phyloP scores from a whole-genome alignment of 768 basidiomycete genomes.

The Suillus clintonianus region DNA sequence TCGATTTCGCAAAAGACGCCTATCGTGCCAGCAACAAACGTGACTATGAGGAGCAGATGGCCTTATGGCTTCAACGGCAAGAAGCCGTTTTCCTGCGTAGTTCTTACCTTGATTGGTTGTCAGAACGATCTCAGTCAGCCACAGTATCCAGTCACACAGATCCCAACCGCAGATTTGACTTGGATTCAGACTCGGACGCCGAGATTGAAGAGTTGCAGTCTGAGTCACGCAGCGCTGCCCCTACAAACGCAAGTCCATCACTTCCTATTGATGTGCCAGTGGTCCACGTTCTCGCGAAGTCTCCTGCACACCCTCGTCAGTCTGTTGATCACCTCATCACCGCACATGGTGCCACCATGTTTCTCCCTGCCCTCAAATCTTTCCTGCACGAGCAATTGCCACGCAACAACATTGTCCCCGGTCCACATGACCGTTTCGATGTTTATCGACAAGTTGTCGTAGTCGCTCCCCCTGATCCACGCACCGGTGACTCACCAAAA shows the following conservation, averaged over 20 bases:
- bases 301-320: background rate
- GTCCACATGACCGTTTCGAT: conserved; percentile 4
- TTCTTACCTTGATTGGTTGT: background rate
- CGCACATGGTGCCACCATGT: conserved; percentile 4
- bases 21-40: background rate
- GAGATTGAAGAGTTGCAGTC: background rate
- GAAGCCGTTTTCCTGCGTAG: background rate
- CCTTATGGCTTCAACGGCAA: background rate
- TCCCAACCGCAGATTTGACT: no score
- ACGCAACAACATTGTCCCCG: background rate
- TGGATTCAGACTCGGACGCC: background rate
- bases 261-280: background rate
- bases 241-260: background rate
- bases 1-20: background rate
- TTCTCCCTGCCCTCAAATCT: conserved; percentile 6
- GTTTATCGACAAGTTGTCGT: conserved; percentile 5
- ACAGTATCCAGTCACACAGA: background rate
- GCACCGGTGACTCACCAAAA: no score
- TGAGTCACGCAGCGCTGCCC: background rate
- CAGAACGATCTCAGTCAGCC: background rate
- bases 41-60: background rate
- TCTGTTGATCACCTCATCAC: background rate
- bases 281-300: conserved; percentile 3
- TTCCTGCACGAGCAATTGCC: background rate
- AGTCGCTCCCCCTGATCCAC: no score